Conservation (phyloP, 2,329 filamentous ascomycete species). For the Aspergillus pseudonomiae region DNA sequence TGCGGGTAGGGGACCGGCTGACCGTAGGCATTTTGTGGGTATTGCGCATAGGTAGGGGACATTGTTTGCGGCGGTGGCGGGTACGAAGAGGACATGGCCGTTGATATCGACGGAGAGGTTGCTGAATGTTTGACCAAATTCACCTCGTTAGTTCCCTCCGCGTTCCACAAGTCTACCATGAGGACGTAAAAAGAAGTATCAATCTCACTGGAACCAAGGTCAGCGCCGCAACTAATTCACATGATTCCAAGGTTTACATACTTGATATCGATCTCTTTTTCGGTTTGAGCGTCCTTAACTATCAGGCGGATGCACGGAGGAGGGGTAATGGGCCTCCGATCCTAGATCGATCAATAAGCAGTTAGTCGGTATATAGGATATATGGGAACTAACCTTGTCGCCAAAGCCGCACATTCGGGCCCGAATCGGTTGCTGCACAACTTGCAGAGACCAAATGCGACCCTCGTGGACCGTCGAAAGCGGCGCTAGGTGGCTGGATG, state of each 20-base stretch:
- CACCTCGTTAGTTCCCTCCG: constrained; percentile 63
- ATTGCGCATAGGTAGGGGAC: constrained; percentile 40
- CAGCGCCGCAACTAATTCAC: constrained; percentile 11
- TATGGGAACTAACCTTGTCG: constrained; percentile 71
- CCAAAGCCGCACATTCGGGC: constrained; percentile 99
- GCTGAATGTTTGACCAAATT: constrained; percentile 69
- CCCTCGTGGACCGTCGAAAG: constrained; percentile 46
- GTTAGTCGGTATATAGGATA: constrained; percentile 8
- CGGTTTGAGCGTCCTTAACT: constrained; percentile 72
- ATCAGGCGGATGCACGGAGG: constrained; percentile 87
- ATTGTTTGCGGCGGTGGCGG: constrained; percentile 51
- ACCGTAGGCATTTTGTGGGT: constrained; percentile 45
- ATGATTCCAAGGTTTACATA: constrained; percentile 51
- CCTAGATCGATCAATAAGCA: constrained; percentile 53
- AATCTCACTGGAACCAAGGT: constrained; percentile 60
- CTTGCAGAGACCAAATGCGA: constrained; percentile 64
- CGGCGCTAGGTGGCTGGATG: constrained; percentile 41
- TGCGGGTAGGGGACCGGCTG: constrained; percentile 42
- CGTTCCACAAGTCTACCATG: constrained; percentile 70
- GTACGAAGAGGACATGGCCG: constrained; percentile 78
- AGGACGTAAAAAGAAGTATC: constrained; percentile 70
- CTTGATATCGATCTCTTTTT: constrained; percentile 83
- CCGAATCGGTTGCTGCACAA: constrained; percentile 87
- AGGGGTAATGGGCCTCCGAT: constrained; percentile 92
- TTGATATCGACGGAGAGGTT: constrained; percentile 75